These are phyloP conservation scores for Drechslerella dactyloides DNA, from an alignment of 2,329 filamentous ascomycete species.

Conservation along the genomic window DNA sequence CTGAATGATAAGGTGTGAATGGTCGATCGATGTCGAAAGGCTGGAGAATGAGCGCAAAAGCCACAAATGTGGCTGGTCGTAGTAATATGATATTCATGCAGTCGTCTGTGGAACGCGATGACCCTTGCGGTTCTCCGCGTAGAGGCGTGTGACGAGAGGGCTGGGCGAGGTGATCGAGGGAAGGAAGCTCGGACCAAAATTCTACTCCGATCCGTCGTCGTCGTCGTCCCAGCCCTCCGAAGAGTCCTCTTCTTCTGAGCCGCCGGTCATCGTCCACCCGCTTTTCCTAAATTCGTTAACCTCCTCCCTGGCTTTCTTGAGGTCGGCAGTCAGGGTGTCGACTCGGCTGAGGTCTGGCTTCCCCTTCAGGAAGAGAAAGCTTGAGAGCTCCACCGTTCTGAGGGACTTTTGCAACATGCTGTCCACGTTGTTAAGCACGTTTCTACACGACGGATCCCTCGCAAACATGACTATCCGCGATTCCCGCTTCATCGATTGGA, in stretches of 20 bases:
- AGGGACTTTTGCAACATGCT: slow-evolving; percentile 47
- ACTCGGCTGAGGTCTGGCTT: slow-evolving; percentile 37
- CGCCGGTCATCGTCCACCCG: slow-evolving; percentile 40
- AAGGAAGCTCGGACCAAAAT: neutral
- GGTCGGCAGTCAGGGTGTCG: slow-evolving; percentile 30
- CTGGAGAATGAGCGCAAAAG: slow-evolving; percentile 1
- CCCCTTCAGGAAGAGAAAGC: slow-evolving; percentile 46
- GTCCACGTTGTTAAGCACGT: slow-evolving; percentile 30
- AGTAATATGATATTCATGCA: slow-evolving; percentile 26
- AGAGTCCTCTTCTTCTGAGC: slow-evolving; percentile 20
- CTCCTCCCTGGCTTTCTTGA: slow-evolving; percentile 23
- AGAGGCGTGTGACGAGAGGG: neutral
- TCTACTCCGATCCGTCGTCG: slow-evolving; percentile 37
- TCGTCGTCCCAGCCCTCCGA: slow-evolving; percentile 7
- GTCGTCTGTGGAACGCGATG: slow-evolving; percentile 23
- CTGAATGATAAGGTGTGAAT: slow-evolving; percentile 14
- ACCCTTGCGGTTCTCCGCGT: slow-evolving; percentile 8
- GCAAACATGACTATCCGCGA: slow-evolving; percentile 49
- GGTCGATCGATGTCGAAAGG: neutral
- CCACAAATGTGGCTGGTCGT: slow-evolving; percentile 28
- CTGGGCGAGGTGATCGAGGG: neutral
- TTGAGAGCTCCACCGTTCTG: slow-evolving; percentile 35
- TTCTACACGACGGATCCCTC: slow-evolving; percentile 44
- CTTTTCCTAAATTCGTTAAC: slow-evolving; percentile 45
- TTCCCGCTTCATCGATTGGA: slow-evolving; percentile 49